Conservation (phyloP, 768 basidiomycete genomes). For the Suillus paluster region DNA sequence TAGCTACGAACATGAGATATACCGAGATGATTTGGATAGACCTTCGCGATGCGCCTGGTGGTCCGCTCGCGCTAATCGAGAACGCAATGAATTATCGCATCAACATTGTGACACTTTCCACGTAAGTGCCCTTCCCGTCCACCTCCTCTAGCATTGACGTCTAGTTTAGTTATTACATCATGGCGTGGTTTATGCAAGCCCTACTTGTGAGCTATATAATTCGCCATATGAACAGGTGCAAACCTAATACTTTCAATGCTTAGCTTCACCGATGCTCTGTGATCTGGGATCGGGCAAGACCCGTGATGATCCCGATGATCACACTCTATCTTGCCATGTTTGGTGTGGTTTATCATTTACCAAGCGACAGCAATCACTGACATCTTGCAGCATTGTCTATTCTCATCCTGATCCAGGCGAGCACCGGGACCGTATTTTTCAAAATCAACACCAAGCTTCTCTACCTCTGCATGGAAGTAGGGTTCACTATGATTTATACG, state of each 20-base stretch:
- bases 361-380: neutral
- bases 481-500: constrained; percentile 37
- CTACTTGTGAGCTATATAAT: constrained; percentile 19
- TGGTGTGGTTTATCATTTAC: constrained; percentile 10
- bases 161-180: constrained; percentile 28
- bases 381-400: constrained; percentile 20
- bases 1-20: constrained; percentile 31
- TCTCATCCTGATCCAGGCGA: constrained; percentile 21
- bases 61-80: constrained; percentile 19
- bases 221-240: neutral
- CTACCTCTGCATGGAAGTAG: constrained; percentile 35
- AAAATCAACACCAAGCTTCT: constrained; percentile 27
- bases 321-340: constrained; percentile 16
- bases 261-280: constrained; percentile 17
- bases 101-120: constrained; percentile 24
- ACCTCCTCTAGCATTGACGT: neutral
- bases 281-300: constrained; percentile 20
- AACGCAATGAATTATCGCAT: constrained; percentile 20
- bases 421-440: constrained; percentile 18
- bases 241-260: neutral
- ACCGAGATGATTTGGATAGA: constrained; percentile 40
- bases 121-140: constrained; percentile 13
- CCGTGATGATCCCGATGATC: constrained; percentile 20
- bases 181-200: constrained; percentile 37
- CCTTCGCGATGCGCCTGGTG: constrained; percentile 22